These are phyloP conservation scores for Gonium pectorale DNA, from an alignment of 139 green algal species.

Conservation along the genomic window DNA sequence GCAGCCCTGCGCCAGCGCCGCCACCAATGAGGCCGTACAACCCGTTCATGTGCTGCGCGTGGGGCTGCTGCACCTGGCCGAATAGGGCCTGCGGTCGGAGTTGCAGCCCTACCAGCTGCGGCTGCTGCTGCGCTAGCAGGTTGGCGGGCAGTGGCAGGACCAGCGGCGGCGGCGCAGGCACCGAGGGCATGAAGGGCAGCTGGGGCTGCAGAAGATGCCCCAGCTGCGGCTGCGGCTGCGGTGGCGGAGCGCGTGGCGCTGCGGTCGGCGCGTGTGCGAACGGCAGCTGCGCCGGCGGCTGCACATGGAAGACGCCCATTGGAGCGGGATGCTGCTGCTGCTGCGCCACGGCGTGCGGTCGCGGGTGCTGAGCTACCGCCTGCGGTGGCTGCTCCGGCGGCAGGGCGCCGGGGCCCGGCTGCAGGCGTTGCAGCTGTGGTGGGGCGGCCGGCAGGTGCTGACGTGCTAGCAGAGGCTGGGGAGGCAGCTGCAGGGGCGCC, in stretches of 20 bases:
- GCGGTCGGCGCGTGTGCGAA: not conserved
- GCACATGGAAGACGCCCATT: not conserved
- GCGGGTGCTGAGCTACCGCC: too few species aligned
- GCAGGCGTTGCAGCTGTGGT: too few species aligned
- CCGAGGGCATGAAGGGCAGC: too few species aligned
- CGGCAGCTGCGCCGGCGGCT: not conserved
- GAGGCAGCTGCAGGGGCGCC: too few species aligned
- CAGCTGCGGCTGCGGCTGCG: not conserved
- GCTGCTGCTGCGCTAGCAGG: not conserved
- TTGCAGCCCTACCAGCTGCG: not conserved
- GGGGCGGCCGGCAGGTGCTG: too few species aligned
- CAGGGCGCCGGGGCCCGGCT: too few species aligned
- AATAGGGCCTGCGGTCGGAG: slow-evolving; percentile 3
- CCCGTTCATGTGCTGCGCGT: slow-evolving; percentile 11
- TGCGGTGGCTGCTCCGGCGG: too few species aligned
- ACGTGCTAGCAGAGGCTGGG: too few species aligned
- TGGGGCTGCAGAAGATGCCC: too few species aligned
- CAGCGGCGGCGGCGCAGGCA: too few species aligned
- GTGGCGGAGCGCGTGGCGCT: not conserved
- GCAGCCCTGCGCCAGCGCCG: not conserved
- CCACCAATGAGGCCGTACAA: slow-evolving; percentile 5
- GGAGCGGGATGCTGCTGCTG: not conserved
- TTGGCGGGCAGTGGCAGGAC: not conserved
- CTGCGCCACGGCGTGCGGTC: not conserved
- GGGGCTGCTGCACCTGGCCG: not conserved